Evolutionary conservation across 2,329 filamentous ascomycete genomes (phyloP), one percentile per base, ranked within the genome.

Genomic region (Didymella keratinophila): DNA sequence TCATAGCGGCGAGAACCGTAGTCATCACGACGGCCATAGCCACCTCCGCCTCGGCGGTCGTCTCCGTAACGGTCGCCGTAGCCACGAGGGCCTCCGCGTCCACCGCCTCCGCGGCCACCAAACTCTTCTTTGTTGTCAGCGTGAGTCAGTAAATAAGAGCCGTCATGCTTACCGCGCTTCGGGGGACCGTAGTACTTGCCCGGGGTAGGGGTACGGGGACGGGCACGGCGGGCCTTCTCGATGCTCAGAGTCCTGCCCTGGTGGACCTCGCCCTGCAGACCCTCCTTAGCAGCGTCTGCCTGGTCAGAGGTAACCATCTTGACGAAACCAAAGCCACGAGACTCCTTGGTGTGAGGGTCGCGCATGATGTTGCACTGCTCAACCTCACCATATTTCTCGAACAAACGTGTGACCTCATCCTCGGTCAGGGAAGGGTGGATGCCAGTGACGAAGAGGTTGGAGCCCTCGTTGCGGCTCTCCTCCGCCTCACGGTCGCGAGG

Each of bases 331-430:
- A 99, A 99, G 67, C 95, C 95, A 79, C 95, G 95, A 70, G 94
- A 98, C 81, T 99, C 95, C 82, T 97, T 96, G 74, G 92, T 96
- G 80, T 99, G 95, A 62, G 95, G 95, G 76, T 99, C 95, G 74
- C 94, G 88, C 95, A 99, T 99, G 82, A 99, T 99, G 79, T 97
- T 96, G 83, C 94, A 98, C 82, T 96, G 98, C 82, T 98, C 94
- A 51, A 99, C 95, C 76, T 97, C 93, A 69, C 95, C 95, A 74
- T 98, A 98, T 81, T 98, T 99, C 82, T 97, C 93, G 75, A 99
- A 99, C 67, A 99, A 89, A 78, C 93, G 93, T 53, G 91, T 90
- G 62, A 99, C 92, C 76, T 98, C 95, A 16, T 89, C 86, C 79
- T 99, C 95, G 46, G 86, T 89, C 67, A 99, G 86, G 72, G 91